These are phyloP conservation scores for Aureobasidium sp. DNA, from an alignment of 2,329 filamentous ascomycete species.

Conservation along the genomic window DNA sequence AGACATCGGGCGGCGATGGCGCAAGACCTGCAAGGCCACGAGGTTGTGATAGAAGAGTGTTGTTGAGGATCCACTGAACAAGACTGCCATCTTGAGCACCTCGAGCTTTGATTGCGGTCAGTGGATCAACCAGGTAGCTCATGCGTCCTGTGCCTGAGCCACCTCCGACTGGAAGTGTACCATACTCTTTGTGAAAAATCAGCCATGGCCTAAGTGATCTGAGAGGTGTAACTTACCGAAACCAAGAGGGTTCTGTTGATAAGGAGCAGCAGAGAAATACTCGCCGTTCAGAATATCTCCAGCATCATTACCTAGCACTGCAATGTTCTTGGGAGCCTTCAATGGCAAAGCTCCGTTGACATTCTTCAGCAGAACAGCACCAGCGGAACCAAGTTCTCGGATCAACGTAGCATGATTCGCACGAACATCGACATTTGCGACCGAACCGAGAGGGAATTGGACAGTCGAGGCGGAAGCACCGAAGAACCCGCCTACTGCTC, in stretches of 20 bases:
- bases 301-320: slow-evolving; percentile 45
- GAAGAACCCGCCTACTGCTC: slow-evolving; percentile 23
- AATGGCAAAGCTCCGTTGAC: slow-evolving; percentile 45
- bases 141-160: slow-evolving; percentile 37
- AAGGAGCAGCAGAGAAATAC: slow-evolving; percentile 24
- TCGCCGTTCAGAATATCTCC: slow-evolving; percentile 44
- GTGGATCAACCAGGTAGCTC: slow-evolving; percentile 33
- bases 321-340: slow-evolving; percentile 42
- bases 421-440: slow-evolving; percentile 32
- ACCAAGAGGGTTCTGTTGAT: slow-evolving; percentile 1
- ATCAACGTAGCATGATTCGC: slow-evolving; percentile 31
- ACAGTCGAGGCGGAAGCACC: slow-evolving; percentile 13
- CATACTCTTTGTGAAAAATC: slow-evolving; percentile 25
- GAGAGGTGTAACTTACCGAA: slow-evolving; percentile 18
- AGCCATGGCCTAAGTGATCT: background rate
- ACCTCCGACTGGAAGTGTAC: slow-evolving; percentile 39
- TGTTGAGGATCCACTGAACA: slow-evolving; percentile 42
- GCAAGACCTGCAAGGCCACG: slow-evolving; percentile 22
- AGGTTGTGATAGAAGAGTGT: slow-evolving; percentile 28
- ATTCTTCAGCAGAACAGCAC: slow-evolving; percentile 45
- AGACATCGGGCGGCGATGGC: slow-evolving; percentile 35
- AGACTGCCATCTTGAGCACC: slow-evolving; percentile 27
- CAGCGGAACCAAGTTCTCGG: slow-evolving; percentile 35
- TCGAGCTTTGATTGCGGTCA: slow-evolving; percentile 35
- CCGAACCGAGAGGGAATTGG: slow-evolving; percentile 7